Evolutionary conservation across 805 yeast species (phyloP).

Genomic region (Wickerhamomyces bovis): DNA sequence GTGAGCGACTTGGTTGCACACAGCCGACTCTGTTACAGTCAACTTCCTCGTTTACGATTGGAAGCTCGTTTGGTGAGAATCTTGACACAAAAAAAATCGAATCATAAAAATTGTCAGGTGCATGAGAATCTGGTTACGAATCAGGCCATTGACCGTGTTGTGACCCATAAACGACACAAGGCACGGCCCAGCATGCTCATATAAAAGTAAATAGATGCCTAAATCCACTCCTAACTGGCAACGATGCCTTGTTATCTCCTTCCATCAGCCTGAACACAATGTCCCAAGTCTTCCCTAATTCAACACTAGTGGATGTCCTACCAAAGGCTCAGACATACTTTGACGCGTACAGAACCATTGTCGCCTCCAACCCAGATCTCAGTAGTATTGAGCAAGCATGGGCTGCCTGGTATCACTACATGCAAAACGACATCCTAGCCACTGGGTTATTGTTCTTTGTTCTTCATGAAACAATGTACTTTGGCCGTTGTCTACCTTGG

Average conservation of each 20-base stretch:
- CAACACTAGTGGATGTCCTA: neutral
- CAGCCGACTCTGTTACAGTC: too few relatives aligned
- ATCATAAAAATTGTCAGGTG: neutral
- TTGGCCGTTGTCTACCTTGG: constrained; percentile 92
- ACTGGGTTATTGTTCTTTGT: constrained; percentile 80
- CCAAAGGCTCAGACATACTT: constrained; percentile 1
- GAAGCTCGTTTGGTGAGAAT: neutral
- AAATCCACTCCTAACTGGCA: neutral
- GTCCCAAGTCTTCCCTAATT: constrained; percentile 2
- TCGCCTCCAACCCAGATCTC: neutral
- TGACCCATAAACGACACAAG: neutral
- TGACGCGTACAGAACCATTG: neutral
- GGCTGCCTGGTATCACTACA: constrained; percentile 80
- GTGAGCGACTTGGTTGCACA: too few relatives aligned
- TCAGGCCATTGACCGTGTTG: neutral
- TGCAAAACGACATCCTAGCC: constrained; percentile 82
- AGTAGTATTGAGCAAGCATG: constrained; percentile 57
- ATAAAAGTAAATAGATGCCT: neutral
- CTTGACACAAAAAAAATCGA: neutral
- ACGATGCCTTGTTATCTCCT: neutral
- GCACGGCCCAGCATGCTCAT: neutral
- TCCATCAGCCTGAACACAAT: neutral
- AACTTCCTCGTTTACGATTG: neutral
- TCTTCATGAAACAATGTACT: constrained; percentile 81
- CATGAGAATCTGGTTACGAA: neutral